Evolutionary conservation across 345 rosid species (phyloP).

Genomic region (Gossypium raimondii): DNA sequence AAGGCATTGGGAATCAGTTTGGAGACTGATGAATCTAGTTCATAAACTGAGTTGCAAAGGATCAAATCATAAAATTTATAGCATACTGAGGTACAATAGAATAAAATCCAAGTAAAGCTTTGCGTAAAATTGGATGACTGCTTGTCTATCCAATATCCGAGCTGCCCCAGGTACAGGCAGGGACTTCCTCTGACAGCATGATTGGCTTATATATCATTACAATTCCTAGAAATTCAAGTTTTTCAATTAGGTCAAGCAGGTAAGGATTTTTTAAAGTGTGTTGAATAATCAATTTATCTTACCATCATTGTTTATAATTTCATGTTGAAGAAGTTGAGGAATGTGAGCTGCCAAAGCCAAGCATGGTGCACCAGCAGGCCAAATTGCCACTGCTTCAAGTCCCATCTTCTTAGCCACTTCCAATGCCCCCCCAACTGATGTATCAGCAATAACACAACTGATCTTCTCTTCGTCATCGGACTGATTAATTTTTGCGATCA

Average conservation of each 20-base stretch:
- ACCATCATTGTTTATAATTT: constrained; percentile 23
- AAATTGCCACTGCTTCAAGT: constrained; percentile 8
- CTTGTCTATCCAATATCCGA: constrained; percentile 24
- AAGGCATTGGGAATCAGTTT: constrained; percentile 18
- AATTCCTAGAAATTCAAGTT: constrained; percentile 19
- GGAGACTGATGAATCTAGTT: neutral
- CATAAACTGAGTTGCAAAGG: constrained; percentile 5
- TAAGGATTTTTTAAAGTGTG: neutral
- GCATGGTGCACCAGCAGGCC: constrained; percentile 19
- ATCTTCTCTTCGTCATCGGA: constrained; percentile 16
- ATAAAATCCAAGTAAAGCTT: neutral
- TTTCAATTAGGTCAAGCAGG: neutral
- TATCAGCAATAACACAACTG: constrained; percentile 31
- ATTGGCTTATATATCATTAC: constrained; percentile 9
- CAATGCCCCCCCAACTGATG: constrained; percentile 19
- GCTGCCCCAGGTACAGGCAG: constrained; percentile 20
- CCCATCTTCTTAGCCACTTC: constrained; percentile 28
- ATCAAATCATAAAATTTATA: neutral
- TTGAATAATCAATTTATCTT: neutral
- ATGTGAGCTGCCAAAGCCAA: constrained; percentile 10
- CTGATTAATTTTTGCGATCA: constrained; percentile 23
- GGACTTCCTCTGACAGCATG: constrained; percentile 15
- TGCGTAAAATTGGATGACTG: neutral
- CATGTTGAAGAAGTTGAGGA: constrained; percentile 22
- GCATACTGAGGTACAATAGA: neutral